These are phyloP conservation scores for Boletus tomentosulus DNA, from an alignment of 768 basidiomycete genomes.

Conservation along the genomic window DNA sequence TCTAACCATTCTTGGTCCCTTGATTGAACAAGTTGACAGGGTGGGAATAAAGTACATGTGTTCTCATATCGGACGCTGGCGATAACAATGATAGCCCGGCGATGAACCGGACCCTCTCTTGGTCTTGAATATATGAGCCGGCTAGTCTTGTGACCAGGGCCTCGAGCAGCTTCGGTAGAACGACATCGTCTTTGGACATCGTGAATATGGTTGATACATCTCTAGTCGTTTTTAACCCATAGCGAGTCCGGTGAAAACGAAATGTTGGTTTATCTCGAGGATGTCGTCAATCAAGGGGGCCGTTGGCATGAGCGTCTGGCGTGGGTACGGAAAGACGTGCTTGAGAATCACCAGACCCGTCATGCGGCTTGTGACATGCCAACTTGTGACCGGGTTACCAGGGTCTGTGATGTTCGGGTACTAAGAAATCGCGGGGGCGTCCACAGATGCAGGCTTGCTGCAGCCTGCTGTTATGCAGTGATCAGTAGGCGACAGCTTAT, in stretches of 20 bases:
- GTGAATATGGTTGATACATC: not conserved
- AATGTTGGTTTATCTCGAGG: too few relatives aligned
- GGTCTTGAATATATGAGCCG: not conserved
- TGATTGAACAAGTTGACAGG: conserved; percentile 5
- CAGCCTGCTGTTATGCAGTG: too few relatives aligned
- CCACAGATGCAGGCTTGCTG: too few relatives aligned
- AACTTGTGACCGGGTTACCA: not conserved
- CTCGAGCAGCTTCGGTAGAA: not conserved
- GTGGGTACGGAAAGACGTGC: not conserved
- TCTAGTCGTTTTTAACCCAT: not conserved
- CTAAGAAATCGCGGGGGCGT: not conserved
- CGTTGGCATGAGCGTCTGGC: not conserved
- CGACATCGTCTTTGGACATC: not conserved
- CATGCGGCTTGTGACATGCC: not conserved
- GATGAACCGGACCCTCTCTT: not conserved
- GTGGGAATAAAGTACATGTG: conserved; percentile 5
- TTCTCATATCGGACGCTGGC: conserved; percentile 6
- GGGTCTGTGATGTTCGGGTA: not conserved
- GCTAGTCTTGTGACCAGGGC: not conserved
- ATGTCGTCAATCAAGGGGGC: not conserved
- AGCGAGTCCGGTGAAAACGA: too few relatives aligned
- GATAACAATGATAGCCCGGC: conserved; percentile 12
- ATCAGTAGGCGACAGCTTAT: too few relatives aligned
- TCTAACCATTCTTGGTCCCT: not conserved
- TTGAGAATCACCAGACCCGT: not conserved